These are phyloP conservation scores for Candida quercuum DNA, from an alignment of 805 yeast species.

Conservation along the genomic window DNA sequence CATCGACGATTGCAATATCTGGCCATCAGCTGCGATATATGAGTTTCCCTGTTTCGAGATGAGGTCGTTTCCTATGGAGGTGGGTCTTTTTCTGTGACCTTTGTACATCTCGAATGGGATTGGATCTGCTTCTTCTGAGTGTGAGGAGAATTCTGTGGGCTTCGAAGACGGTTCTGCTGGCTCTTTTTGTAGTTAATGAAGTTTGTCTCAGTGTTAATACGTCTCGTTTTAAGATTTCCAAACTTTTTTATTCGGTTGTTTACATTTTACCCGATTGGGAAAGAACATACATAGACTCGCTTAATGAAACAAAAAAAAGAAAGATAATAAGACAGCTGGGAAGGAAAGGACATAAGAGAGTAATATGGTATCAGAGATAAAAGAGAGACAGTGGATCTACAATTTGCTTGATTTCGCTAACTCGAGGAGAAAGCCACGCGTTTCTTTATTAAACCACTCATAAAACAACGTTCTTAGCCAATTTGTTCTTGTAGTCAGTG, in stretches of 20 bases:
- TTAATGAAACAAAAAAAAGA: no score
- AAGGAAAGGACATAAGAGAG: no score
- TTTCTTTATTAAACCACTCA: constrained; percentile 25
- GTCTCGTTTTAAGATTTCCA: no score
- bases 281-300: not conserved
- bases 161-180: no score
- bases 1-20: constrained; percentile 23
- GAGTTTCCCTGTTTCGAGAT: constrained; percentile 12
- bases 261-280: constrained; percentile 6
- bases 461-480: constrained; percentile 86
- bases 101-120: constrained; percentile 16
- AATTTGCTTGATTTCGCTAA: no score
- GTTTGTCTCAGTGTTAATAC: no score
- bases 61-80: constrained; percentile 21
- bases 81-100: constrained; percentile 22
- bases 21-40: constrained; percentile 22
- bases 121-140: not conserved
- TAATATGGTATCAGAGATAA: no score
- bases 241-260: constrained; percentile 3
- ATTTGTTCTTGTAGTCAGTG: constrained; percentile 85
- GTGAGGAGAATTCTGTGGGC: no score
- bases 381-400: no score
- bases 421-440: no score
- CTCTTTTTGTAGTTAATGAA: no score
- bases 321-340: no score